Percentiles rank a stretch among this genome's conserved stretches.
Evolutionary conservation across 1,284 basidiomycete species (phyloP).

Genomic region (Austroboletus niveus): DNA sequence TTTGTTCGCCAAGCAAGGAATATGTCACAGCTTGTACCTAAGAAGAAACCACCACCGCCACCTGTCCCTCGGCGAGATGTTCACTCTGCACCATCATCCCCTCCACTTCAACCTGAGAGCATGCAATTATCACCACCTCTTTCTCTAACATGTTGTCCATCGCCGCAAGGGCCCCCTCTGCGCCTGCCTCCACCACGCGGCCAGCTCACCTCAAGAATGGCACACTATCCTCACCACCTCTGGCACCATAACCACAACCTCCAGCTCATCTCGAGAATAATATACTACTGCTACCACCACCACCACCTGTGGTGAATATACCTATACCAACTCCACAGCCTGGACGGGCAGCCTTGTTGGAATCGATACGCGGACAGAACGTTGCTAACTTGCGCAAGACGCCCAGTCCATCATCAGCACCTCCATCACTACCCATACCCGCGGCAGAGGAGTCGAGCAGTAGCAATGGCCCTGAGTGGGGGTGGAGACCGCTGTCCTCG

Average conservation of each 20-base stretch:
- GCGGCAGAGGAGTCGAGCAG: conserved; percentile 40
- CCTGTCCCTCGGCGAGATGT: conserved; percentile 44
- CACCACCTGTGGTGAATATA: no score
- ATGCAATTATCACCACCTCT: no score
- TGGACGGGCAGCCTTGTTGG: conserved; percentile 56
- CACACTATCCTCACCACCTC: no score
- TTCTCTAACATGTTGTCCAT: no score
- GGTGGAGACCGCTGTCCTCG: conserved; percentile 43
- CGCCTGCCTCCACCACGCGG: no score
- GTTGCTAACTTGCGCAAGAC: no score
- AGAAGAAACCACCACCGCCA: conserved; percentile 61
- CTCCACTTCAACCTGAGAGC: no score
- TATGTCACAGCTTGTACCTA: conserved; percentile 22
- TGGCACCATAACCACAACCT: no score
- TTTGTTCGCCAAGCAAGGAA: conserved; percentile 66
- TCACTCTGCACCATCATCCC: conserved; percentile 3
- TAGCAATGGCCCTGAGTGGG: conserved; percentile 29
- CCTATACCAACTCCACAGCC: conserved; percentile 32
- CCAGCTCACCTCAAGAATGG: no score
- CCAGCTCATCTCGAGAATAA: no score
- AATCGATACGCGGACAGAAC: conserved; percentile 37
- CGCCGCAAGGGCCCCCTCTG: no score
- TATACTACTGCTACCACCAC: no score
- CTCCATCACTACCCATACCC: conserved; percentile 33
- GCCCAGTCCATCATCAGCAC: conserved; percentile 29